A percentile compares a stretch with the other conserved stretches of the same genome.
Evolutionary conservation across 2,329 filamentous ascomycete species (phyloP).

Genomic region (Colletotrichum melonis): DNA sequence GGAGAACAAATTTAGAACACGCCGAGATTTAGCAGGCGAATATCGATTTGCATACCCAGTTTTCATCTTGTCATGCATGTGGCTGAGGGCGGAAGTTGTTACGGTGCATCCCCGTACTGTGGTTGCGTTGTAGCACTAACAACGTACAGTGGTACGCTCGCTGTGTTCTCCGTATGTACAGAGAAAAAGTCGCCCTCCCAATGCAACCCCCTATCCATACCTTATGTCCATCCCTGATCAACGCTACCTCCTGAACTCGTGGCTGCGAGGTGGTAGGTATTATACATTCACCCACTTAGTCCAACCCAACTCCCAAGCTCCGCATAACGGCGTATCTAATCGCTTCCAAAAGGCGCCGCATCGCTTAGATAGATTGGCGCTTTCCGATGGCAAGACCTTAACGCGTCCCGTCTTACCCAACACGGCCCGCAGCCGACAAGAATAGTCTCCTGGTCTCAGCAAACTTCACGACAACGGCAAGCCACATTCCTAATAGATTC

Average conservation of each 20-base stretch:
- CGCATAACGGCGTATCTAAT: neutral
- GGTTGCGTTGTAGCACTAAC: neutral
- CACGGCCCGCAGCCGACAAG: conserved; percentile 8
- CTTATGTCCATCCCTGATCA: conserved; percentile 16
- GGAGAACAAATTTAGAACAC: conserved; percentile 30
- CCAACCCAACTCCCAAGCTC: neutral
- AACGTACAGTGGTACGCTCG: neutral
- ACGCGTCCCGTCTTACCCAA: conserved; percentile 28
- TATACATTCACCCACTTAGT: neutral
- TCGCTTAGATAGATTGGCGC: conserved; percentile 19
- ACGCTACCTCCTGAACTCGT: conserved; percentile 5
- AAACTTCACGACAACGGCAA: neutral
- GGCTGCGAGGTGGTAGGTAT: neutral
- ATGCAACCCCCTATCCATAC: conserved; percentile 17
- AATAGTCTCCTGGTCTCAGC: neutral
- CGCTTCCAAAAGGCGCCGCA: neutral
- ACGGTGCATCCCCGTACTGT: neutral
- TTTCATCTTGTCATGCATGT: conserved; percentile 30
- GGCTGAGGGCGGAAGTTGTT: conserved; percentile 17
- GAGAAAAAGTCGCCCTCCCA: neutral
- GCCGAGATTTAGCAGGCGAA: conserved; percentile 27
- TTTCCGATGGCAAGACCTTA: neutral
- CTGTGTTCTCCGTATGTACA: neutral
- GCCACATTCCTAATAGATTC: conserved; percentile 9
- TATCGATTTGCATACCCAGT: conserved; percentile 24